Evolutionary conservation across 768 basidiomycete genomes (phyloP).

Genomic region (Cystoderma amianthinum): DNA sequence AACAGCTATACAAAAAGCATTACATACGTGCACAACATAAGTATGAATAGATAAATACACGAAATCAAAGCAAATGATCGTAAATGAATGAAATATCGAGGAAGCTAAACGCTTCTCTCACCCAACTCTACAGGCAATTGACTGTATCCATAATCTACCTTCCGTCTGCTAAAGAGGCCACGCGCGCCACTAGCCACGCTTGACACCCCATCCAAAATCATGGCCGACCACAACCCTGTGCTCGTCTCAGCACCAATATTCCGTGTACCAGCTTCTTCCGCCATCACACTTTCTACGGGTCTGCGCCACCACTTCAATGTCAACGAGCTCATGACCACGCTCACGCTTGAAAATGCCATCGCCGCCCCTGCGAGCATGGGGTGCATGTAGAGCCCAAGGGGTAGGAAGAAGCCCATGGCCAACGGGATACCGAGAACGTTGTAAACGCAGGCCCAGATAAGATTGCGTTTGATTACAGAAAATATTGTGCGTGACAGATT

Average conservation of each 20-base stretch:
- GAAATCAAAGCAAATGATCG: too few relatives aligned
- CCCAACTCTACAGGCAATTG: constrained; percentile 69
- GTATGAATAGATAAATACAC: too few relatives aligned
- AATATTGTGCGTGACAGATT: constrained; percentile 88
- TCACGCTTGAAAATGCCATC: constrained; percentile 97
- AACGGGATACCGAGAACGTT: constrained; percentile 92
- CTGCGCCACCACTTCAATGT: constrained; percentile 81
- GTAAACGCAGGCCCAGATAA: constrained; percentile 95
- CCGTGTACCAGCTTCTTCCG: constrained; percentile 40
- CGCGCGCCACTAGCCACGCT: constrained; percentile 31
- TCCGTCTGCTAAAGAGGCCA: constrained; percentile 32
- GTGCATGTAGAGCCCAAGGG: constrained; percentile 87
- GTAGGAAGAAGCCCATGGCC: constrained; percentile 95
- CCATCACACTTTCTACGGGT: constrained; percentile 65
- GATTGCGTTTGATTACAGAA: constrained; percentile 83
- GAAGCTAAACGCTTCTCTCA: constrained; percentile 7
- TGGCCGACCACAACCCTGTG: constrained; percentile 33
- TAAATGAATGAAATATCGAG: too few relatives aligned
- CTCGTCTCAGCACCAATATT: constrained; percentile 40
- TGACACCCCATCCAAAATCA: constrained; percentile 40
- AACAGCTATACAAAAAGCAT: too few relatives aligned
- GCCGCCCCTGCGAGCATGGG: constrained; percentile 99
- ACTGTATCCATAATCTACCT: constrained; percentile 48
- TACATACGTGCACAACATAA: too few relatives aligned
- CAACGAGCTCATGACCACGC: constrained; percentile 87